phyloP scores from a whole-genome alignment of 371 early-diverging fungal species.

The Spraguea lophii region DNA sequence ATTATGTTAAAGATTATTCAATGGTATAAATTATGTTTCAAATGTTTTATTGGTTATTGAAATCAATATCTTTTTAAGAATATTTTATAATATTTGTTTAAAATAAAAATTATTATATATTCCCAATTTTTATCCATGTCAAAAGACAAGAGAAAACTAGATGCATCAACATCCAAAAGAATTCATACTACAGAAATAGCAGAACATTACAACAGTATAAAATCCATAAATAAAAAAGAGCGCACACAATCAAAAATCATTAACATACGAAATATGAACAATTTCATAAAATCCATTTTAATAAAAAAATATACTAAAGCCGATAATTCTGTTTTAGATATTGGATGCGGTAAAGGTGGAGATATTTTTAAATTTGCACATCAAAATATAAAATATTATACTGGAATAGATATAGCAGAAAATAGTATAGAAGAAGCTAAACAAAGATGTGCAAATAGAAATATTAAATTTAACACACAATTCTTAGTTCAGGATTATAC shows the following conservation, averaged over 20 bases:
- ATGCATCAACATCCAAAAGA: too few species aligned
- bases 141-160: too few species aligned
- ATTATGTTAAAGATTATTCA: too few species aligned
- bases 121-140: too few species aligned
- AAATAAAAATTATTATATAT: too few species aligned
- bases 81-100: too few species aligned
- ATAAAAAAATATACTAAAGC: slow-evolving; percentile 22
- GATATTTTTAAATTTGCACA: slow-evolving; percentile 37
- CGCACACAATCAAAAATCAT: slow-evolving; percentile 31
- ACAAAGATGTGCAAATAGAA: slow-evolving; percentile 48
- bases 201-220: slow-evolving; percentile 70
- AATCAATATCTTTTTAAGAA: too few species aligned
- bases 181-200: too few species aligned
- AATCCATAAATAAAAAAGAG: slow-evolving; percentile 52
- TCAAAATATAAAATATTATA: slow-evolving; percentile 10
- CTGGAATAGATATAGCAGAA: slow-evolving; percentile 61
- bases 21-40: too few species aligned
- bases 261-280: slow-evolving; percentile 40
- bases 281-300: slow-evolving; percentile 42
- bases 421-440: slow-evolving; percentile 69
- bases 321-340: slow-evolving; percentile 26
- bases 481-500: slow-evolving; percentile 59
- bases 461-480: slow-evolving; percentile 47
- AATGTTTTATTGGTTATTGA: too few species aligned
- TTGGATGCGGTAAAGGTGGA: slow-evolving; percentile 47